Evolutionary conservation across 768 basidiomycete species (phyloP).

Genomic region (Thelephora aurantiotincta): DNA sequence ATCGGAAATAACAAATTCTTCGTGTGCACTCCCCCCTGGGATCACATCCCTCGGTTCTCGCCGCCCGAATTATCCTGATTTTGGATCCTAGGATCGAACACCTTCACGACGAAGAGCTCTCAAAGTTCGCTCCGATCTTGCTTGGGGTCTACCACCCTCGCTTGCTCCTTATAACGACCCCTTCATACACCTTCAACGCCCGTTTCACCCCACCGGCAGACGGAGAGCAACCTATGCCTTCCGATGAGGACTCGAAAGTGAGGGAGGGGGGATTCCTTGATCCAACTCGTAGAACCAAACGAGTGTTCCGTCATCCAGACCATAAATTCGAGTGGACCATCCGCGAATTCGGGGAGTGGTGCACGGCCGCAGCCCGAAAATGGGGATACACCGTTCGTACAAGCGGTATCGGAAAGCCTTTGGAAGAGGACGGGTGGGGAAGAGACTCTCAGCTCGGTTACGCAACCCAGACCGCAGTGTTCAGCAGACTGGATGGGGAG

Average conservation of each 20-base stretch:
- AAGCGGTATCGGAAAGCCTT: slow-evolving; percentile 41
- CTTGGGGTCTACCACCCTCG: slow-evolving; percentile 70
- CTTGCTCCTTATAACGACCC: slow-evolving; percentile 68
- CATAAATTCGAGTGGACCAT: slow-evolving; percentile 87
- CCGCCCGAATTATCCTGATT: not conserved
- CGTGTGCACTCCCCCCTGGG: not conserved
- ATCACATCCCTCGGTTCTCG: not conserved
- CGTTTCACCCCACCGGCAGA: slow-evolving; percentile 47
- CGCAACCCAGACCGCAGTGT: slow-evolving; percentile 55
- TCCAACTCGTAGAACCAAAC: slow-evolving; percentile 60
- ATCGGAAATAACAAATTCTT: slow-evolving; percentile 7
- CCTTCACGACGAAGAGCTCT: slow-evolving; percentile 41
- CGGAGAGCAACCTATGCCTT: slow-evolving; percentile 9
- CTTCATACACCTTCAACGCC: slow-evolving; percentile 72
- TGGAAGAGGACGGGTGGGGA: slow-evolving; percentile 57
- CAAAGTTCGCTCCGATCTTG: slow-evolving; percentile 51
- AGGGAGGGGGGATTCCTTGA: slow-evolving; percentile 40
- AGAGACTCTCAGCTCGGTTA: slow-evolving; percentile 49
- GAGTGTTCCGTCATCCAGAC: slow-evolving; percentile 68
- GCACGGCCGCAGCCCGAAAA: slow-evolving; percentile 33
- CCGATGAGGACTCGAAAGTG: slow-evolving; percentile 19
- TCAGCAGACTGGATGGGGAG: slow-evolving; percentile 30
- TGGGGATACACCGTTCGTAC: slow-evolving; percentile 66
- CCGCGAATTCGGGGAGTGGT: slow-evolving; percentile 60
- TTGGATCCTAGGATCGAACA: slow-evolving; percentile 59